Percentiles rank a stretch among this genome's conserved stretches.
phyloP scores from a whole-genome alignment of 495 filamentous ascomycete species.

The Xylaria castorea region DNA sequence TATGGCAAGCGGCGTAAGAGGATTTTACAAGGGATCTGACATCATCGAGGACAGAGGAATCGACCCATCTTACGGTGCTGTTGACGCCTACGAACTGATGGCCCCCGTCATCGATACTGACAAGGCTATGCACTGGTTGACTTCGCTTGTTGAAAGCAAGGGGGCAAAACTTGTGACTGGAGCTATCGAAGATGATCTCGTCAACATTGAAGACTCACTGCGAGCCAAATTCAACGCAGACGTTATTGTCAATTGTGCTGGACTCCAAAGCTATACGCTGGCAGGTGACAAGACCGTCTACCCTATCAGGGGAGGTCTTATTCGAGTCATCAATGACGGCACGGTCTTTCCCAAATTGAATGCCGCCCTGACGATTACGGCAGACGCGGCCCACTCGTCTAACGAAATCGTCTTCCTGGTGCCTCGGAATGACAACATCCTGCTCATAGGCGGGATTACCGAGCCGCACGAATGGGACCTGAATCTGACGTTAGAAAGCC shows the following conservation, averaged over 20 bases:
- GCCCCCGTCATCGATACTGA: conserved; percentile 62
- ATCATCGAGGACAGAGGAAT: conserved; percentile 47
- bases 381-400: conserved; percentile 42
- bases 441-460: conserved; percentile 53
- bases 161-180: conserved; percentile 52
- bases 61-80: conserved; percentile 47
- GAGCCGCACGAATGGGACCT: conserved; percentile 50
- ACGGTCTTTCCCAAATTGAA: conserved; percentile 54
- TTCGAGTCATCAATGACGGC: conserved; percentile 61
- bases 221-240: conserved; percentile 47
- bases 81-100: conserved; percentile 57
- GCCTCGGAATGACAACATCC: conserved; percentile 59
- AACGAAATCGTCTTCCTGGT: conserved; percentile 59
- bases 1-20: conserved; percentile 43
- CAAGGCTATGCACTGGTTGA: conserved; percentile 54
- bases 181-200: conserved; percentile 49
- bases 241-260: conserved; percentile 57
- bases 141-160: conserved; percentile 51
- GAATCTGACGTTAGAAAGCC: conserved; percentile 50
- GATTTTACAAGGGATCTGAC: conserved; percentile 47
- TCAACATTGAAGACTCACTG: conserved; percentile 48
- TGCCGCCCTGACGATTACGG: conserved; percentile 49
- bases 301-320: conserved; percentile 54
- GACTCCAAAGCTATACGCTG: conserved; percentile 45
- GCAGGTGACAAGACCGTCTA: conserved; percentile 50